Evolutionary conservation across 208 protist species (phyloP), one percentile per base, ranked within the genome.

Genomic region (Baffinella frigidus): DNA sequence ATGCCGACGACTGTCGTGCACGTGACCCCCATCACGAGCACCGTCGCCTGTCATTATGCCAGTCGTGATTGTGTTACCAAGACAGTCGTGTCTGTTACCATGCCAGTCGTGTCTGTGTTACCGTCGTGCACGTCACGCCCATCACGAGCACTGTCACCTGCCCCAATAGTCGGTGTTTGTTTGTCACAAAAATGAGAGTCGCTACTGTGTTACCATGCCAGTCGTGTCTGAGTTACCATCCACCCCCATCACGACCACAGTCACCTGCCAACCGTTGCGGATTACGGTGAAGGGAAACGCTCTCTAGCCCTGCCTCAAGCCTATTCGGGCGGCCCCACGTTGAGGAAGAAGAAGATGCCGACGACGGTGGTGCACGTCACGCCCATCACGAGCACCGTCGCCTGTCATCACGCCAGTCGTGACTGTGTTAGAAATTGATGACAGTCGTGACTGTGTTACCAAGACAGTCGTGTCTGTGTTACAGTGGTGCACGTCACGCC

Each of bases 321-420:
- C 0, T 17, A 17, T 7, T 74, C 67, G 11, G 39, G 71, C 20
- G 36, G 0, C 20, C 71, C 71, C 24, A 35, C 71, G 43, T 87
- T 62, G 27, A 87, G 80, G 80, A 87, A 87, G 80, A 87, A 87
- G 80, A 87, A 87, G 35, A 87, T 67, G n/a, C 80, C 80, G 48
- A 87, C 35, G 39, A 87, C 80, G 7, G 80, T 87, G 30, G 80
- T 87, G 80, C 9, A 33, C 14, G 80, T 87, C 5, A 87, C 80
- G 5, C 80, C 80, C n/a, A 87, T 87, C 7, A 56, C 2, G 5
- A 64, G 14, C 7, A 87, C 80, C 39, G 80, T 87, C 4, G 36
- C 74, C 30, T 74, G 67, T 14, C 38, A n/a, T n/a, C n/a, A n/a
- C n/a, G n/a, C n/a, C n/a, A n/a, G n/a, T n/a, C n/a, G n/a, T n/a